A percentile compares a stretch with the other conserved stretches of the same genome.
Conservation (phyloP, 441 rosid genomes). For the Monsonia emarginata region DNA sequence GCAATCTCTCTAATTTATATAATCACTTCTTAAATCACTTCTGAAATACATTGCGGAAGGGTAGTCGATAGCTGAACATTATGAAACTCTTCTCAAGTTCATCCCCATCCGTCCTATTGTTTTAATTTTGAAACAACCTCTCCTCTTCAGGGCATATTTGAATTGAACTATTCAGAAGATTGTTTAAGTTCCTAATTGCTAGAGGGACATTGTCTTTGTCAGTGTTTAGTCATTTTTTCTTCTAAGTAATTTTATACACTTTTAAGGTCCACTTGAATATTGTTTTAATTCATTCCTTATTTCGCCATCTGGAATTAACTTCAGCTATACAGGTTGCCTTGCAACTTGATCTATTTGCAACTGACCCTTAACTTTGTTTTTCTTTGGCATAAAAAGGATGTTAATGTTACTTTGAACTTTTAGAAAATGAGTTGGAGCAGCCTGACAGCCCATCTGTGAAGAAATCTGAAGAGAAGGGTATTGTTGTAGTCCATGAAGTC, state of each 20-base stretch:
- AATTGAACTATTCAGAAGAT: too few relatives aligned
- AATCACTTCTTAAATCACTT: neutral
- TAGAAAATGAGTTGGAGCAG: conserved; percentile 60
- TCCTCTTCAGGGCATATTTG: too few relatives aligned
- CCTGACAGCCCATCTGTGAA: conserved; percentile 92
- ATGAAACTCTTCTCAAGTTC: neutral
- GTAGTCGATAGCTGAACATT: neutral
- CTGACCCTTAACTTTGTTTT: too few relatives aligned
- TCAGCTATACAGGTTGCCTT: neutral
- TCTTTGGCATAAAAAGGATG: neutral
- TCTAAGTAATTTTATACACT: too few relatives aligned
- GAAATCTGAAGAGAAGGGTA: conserved; percentile 75
- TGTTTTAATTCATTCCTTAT: too few relatives aligned
- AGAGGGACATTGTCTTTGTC: too few relatives aligned
- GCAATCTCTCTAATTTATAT: neutral
- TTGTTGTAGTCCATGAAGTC: conserved; percentile 72
- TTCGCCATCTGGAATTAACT: neutral
- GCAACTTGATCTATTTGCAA: too few relatives aligned
- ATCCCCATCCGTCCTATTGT: too few relatives aligned
- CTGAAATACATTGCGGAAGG: neutral
- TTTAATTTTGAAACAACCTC: too few relatives aligned
- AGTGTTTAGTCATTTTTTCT: too few relatives aligned
- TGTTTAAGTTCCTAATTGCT: too few relatives aligned
- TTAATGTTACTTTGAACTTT: conserved; percentile 13
- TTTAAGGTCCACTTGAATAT: too few relatives aligned